Evolutionary conservation across 179 eudicot species (phyloP), one percentile per base, ranked within the genome.

Genomic region (Beta lomatogona): DNA sequence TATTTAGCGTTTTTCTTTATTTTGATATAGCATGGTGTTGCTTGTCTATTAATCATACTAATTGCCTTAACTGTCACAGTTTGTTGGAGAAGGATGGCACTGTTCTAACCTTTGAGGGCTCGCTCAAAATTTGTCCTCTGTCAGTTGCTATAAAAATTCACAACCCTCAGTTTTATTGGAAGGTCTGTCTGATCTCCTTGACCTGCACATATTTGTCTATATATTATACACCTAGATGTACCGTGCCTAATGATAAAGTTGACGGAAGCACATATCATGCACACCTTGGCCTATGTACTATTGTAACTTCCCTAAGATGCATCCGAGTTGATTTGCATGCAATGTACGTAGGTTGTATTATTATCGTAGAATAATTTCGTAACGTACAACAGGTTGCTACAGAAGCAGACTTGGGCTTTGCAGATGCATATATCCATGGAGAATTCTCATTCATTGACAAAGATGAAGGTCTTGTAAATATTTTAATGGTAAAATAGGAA

Each of bases 391-490:
- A 97, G 99, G 93, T 97, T 71, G 94, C 91, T 73, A 93, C 89
- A 78, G 89, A 93, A 83, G 97, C 97, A 74, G 99, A 94, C 80
- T 90, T 97, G 81, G 99, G 99, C 80, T 92, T 97, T 83, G 99
- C 99, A 72, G 99, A 97, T 88, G 98, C 99, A 58, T 94, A 88
- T 80, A 91, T 97, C 64, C 90, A 97, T 80, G 94, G 99, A 36
- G 97, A 97, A 77, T 91, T 94, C 79, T 93, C 99, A 31, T 82
- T 93, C 55, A 95, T 93, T 46, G 97, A 97, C 84, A 88, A 91
- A 81, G 75, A 89, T 68, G 91, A 90, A 82, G 99, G 99, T 60
- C 97, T 97, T 86, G 78, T 89, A 72, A 89, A 90, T 77, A 85
- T 97, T 68, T 91, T 94, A 85, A 89, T 80, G 99, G 99, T 97